Evolutionary conservation across 257 asterid genomes (phyloP).

Genomic region (Rauvolfia tetraphylla): DNA sequence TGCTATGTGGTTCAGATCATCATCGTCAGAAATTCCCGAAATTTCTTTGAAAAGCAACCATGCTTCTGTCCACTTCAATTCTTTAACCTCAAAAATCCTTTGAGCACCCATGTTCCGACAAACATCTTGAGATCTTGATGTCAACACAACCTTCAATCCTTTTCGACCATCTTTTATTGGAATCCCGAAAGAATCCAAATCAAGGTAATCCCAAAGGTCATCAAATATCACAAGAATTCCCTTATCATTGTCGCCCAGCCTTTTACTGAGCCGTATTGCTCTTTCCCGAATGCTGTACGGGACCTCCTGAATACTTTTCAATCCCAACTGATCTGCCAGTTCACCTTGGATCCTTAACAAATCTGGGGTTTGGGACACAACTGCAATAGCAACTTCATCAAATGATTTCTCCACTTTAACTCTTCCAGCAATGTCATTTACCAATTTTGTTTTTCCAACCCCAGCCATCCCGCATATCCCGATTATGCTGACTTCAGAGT

Average conservation of each 20-base stretch:
- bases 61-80: background rate
- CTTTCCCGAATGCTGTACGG: background rate
- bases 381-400: slow-evolving; percentile 10
- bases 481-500: background rate
- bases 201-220: slow-evolving; percentile 18
- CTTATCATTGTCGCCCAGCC: background rate
- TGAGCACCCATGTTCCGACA: background rate
- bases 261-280: slow-evolving; percentile 2
- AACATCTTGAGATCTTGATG: background rate
- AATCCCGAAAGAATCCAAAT: slow-evolving; percentile 14
- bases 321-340: slow-evolving; percentile 4
- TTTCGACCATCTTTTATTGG: slow-evolving; percentile 5
- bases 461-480: background rate
- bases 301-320: background rate
- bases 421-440: background rate
- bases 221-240: slow-evolving; percentile 17
- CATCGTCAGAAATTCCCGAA: background rate
- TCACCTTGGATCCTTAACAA: slow-evolving; percentile 9
- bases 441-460: background rate
- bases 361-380: slow-evolving; percentile 9
- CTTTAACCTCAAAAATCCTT: background rate
- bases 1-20: background rate
- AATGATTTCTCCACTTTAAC: slow-evolving; percentile 3
- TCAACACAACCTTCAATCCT: slow-evolving; percentile 8
- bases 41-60: background rate